Evolutionary conservation across 495 filamentous ascomycete species (phyloP), one percentile per base, ranked within the genome.

Genomic region (Pseudevernia furfuracea): DNA sequence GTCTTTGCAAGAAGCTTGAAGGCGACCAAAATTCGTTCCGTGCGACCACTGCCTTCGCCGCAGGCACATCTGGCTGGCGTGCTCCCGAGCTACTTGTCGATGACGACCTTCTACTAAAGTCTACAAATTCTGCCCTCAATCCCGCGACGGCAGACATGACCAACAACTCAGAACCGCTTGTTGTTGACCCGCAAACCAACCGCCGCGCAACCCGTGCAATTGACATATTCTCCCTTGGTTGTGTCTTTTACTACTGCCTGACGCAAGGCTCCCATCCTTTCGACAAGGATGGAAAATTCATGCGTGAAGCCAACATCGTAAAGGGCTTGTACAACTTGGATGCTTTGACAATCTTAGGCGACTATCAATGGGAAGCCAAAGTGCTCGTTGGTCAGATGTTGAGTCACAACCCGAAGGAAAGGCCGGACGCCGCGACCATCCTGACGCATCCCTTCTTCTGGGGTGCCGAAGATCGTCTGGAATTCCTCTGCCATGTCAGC

Each of bases 401-500:
- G 39, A 78, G 80, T 30, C 79, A 86, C 58, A 84, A 88, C 71
- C 94, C 85, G 44, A 89, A 84, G 65, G 69, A 75, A 63, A 82
- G 80, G 62, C 86, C 95, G 60, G 79, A 91, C 63, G 85, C 94
- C 34, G 78, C 76, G 59, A 77, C 89, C 58, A 89, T 97, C 65
- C 83, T 96, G 76, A 84, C 87, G 36, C 94, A 98, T 71, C 94
- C 94, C 0, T 97, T 97, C 80, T 98, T 98, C 82, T 98, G 94
- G 94, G 76, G 83, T 3, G 73, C 88, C 1, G 91, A 93, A 69
- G 92, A 95, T 68, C 85, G 91, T 21, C 85, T 97, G 32, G 84
- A 82, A 37, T 98, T 97, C 76, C 84, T 98, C 23, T 93, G 91
- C 70, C 90, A 96, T 62, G 89, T 94, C 36, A 95, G 90, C 0